These are phyloP conservation scores for Colletotrichum orbiculare DNA, from an alignment of 2,329 filamentous ascomycete species.

Conservation along the genomic window DNA sequence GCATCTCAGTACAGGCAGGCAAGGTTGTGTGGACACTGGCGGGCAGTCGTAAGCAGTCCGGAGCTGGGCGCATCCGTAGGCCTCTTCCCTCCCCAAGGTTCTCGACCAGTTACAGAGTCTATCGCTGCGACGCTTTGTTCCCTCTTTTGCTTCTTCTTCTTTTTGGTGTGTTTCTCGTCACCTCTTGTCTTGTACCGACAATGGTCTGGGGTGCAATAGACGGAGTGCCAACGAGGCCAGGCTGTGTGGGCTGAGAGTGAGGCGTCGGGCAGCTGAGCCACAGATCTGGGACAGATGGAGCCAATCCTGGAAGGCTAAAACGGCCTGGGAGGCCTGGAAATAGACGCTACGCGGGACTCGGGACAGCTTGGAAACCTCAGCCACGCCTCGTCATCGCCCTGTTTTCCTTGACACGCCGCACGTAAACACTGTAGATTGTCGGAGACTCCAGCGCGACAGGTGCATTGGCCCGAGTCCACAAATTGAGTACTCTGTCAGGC, in stretches of 20 bases:
- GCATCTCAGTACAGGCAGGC: too few relatives aligned
- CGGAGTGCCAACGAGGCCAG: background rate
- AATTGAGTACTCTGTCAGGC: too few relatives aligned
- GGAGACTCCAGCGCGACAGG: constrained; percentile 21
- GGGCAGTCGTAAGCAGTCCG: constrained; percentile 28
- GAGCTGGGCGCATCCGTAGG: constrained; percentile 28
- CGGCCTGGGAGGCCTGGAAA: constrained; percentile 24
- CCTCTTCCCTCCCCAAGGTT: constrained; percentile 35
- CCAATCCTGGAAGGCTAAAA: constrained; percentile 21
- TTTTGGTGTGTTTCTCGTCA: too few relatives aligned
- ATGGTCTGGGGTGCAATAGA: background rate
- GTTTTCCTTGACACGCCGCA: constrained; percentile 4
- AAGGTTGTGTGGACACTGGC: background rate
- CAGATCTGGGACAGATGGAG: constrained; percentile 16
- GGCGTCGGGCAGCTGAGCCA: constrained; percentile 32
- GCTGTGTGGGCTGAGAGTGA: constrained; percentile 28
- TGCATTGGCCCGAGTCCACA: background rate
- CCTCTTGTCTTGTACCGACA: too few relatives aligned
- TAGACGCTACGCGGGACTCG: constrained; percentile 11
- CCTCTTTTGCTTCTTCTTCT: too few relatives aligned
- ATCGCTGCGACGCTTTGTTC: too few relatives aligned
- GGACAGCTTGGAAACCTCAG: constrained; percentile 16
- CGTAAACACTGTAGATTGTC: background rate
- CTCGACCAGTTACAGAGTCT: constrained; percentile 30
- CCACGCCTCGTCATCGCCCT: constrained; percentile 54